Base-by-base conservation (phyloP, 371 early-diverging fungal species). In the Sporodiniella umbellata region DNA sequence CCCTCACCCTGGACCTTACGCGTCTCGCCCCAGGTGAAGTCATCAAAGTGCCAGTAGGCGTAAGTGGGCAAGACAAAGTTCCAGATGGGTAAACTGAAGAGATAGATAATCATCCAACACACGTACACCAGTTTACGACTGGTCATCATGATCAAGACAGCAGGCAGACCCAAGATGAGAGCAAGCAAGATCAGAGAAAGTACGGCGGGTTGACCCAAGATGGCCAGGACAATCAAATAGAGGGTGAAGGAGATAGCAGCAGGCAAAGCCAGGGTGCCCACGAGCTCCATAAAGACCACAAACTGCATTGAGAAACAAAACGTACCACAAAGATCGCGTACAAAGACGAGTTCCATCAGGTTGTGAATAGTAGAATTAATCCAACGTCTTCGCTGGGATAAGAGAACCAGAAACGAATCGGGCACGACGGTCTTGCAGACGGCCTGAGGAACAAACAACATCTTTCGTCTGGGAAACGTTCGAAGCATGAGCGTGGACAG, bases 301-400 rank as follows among this genome's bases (percentile, higher is more conserved):
- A 98, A 98, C 72, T 98, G 99, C 99, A 99, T 99, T 8, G 95
- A 95, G 64, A 96, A 96, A 63, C 97, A 99, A 64, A 98, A 98
- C 5, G 94, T 95, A 8, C 99, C 99, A 64, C 99, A 99, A 30
- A 99, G 76, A 62, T 97, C 94, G 26, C 91, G 85, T 4, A 99
- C 95, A 48, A 93, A 76, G 15, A 98, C 86, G 43, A 99, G 70
- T 70, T 99, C 99, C 71, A 95, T 66, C 55, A 99, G 71, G 61
- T 99, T 99, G 58, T 98, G 98, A 45, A 98, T 89, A 0, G 99
- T 99, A 3, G 98, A 98, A 78, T 99, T 99, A 74, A 99, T 99
- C 99, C 99, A 99, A 44, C 99, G 79, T 51, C 99, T 86, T 19
- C 99, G 86, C 72, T 99, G 99, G 14, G 95, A 95, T 26, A 99